Evolutionary conservation across 2,329 filamentous ascomycete species (phyloP).

Genomic region (Kalmusia sp.): DNA sequence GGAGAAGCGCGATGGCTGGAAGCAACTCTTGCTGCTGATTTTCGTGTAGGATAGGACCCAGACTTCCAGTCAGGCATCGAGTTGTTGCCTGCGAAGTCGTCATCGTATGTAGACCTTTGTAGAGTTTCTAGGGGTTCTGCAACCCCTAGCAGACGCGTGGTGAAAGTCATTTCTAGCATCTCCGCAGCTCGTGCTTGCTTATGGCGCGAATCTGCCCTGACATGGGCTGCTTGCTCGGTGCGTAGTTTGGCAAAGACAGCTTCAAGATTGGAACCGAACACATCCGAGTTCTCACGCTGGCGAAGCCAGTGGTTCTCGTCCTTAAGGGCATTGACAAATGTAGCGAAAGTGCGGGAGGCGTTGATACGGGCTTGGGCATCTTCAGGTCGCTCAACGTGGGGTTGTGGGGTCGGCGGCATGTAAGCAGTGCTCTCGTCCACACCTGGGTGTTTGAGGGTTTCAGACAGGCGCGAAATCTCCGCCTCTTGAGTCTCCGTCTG

Average conservation of each 20-base stretch:
- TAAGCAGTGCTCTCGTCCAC: not conserved
- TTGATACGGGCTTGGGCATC: not conserved
- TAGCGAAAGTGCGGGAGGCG: constrained; percentile 12
- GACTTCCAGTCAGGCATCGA: not conserved
- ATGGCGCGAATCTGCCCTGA: constrained; percentile 5
- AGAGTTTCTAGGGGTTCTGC: not conserved
- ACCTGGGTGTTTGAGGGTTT: constrained; percentile 2
- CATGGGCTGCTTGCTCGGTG: not conserved
- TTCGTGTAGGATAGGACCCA: not conserved
- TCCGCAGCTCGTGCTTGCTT: constrained; percentile 12
- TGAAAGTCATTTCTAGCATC: constrained; percentile 14
- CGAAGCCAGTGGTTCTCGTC: constrained; percentile 29
- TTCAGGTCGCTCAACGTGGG: constrained; percentile 3
- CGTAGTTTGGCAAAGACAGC: constrained; percentile 11
- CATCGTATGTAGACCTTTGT: not conserved
- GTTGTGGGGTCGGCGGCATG: not conserved
- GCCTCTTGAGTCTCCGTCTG: constrained; percentile 22
- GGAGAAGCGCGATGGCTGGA: not conserved
- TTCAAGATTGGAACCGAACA: constrained; percentile 13
- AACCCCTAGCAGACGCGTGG: not conserved
- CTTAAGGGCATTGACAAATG: constrained; percentile 20
- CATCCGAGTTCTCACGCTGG: constrained; percentile 18
- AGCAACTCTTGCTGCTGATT: not conserved
- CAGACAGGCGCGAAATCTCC: constrained; percentile 27
- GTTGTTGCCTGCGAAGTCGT: not conserved